Evolutionary conservation across 805 yeast genomes (phyloP), one percentile per base, ranked within the genome.

Genomic region (Ogataea nonfermentans): DNA sequence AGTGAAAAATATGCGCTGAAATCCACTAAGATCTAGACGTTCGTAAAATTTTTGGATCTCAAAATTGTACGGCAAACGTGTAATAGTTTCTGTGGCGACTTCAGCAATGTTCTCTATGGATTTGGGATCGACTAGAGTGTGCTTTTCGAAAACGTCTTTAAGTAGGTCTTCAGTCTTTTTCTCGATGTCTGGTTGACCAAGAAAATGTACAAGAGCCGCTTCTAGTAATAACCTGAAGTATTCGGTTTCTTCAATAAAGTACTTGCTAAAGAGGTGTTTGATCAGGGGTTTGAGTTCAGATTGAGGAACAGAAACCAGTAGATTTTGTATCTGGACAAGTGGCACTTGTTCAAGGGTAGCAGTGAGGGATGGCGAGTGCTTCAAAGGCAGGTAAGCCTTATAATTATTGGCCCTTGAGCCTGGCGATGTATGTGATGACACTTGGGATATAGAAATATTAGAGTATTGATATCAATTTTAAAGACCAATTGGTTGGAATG

Each of bases 381-480:
- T 35, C 36, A 7, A 39, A 54, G 59, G 60, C 57, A 53, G 36
- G 24, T 30, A 24, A 32, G 59, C 57, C 61, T 51, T 49, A 17
- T 33, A 29, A 23, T 28, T 31, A 29, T 37, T 44, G 52, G 56
- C 56, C 53, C 51, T 51, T 36, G 50, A 51, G 54, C 56, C 56
- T 43, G 51, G 44, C 52, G 42, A 41, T 33, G 33, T 38, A 33
- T 41, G 13, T 19, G 51, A 36, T 39, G 51, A 44, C 51, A 51
- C 55, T 47, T 47, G 52, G 32, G 30, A 37, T 11, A 15, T 19
- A 20, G 24, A 24, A 10, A 9, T 11, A 19, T 19, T 19, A n/a
- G 26, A 22, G 33, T 31, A 26, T 32, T n/a, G 33, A 29, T 24
- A 30, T 32, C 32, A 32, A 15, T 29, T 24, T 19, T 28, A 23